phyloP scores from a whole-genome alignment of 345 rosid genomes.

The Adansonia digitata region DNA sequence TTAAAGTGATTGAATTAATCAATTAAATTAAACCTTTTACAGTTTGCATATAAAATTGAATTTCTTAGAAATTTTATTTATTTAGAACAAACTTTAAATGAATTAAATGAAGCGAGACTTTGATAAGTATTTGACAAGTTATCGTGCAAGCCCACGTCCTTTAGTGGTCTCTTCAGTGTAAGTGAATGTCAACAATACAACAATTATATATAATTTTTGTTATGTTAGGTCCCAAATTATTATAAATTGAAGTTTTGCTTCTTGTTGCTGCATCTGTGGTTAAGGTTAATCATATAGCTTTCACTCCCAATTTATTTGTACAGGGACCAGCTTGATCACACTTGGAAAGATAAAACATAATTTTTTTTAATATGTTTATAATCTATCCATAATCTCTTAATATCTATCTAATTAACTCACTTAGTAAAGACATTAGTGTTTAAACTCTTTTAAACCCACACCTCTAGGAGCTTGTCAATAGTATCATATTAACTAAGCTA shows the following conservation, averaged over 20 bases:
- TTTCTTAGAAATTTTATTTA: no score
- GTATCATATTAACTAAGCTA: no score
- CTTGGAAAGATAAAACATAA: not conserved
- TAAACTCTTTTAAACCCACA: no score
- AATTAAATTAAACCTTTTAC: no score
- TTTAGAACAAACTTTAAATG: no score
- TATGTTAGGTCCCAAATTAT: not conserved
- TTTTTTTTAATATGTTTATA: no score
- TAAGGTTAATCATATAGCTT: not conserved
- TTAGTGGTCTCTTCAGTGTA: not conserved
- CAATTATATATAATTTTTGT: not conserved
- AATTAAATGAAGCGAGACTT: not conserved
- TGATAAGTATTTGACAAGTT: not conserved
- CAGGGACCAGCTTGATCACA: not conserved
- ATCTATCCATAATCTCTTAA: no score
- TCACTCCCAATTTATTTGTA: not conserved
- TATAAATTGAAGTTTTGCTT: not conserved
- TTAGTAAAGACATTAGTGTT: no score
- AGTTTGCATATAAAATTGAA: no score
- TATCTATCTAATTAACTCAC: no score
- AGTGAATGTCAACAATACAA: not conserved
- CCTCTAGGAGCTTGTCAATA: no score
- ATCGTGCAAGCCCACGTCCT: not conserved
- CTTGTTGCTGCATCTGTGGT: not conserved
- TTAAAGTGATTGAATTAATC: no score